Conservation (phyloP, 495 filamentous ascomycete genomes). For the Podospora pseudocomata region DNA sequence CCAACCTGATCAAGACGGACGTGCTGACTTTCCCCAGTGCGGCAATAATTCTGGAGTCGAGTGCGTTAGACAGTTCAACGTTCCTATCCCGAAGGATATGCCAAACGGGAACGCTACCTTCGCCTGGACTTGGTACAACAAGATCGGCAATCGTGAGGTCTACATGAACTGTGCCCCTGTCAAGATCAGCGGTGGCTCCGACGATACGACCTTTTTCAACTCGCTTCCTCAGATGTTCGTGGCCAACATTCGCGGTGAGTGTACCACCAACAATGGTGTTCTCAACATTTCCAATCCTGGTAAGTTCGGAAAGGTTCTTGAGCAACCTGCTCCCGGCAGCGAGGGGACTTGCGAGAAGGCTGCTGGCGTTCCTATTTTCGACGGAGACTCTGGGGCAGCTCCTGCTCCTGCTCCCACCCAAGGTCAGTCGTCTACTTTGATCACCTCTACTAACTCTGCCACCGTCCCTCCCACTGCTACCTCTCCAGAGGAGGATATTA, state of each 20-base stretch:
- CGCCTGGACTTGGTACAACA: constrained; percentile 89
- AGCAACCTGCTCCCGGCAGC: constrained; percentile 31
- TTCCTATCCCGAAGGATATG: constrained; percentile 55
- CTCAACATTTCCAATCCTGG: constrained; percentile 33
- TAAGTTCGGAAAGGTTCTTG: constrained; percentile 22
- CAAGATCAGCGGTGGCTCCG: constrained; percentile 49
- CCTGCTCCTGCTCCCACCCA: background rate
- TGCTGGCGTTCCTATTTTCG: constrained; percentile 17
- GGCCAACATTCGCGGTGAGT: constrained; percentile 49
- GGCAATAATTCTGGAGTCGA: constrained; percentile 26
- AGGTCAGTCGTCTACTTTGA: background rate
- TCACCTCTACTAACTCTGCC: background rate
- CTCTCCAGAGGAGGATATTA: background rate
- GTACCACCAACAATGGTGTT: constrained; percentile 22
- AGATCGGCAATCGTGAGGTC: constrained; percentile 79
- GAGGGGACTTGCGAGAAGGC: constrained; percentile 57
- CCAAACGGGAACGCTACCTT: constrained; percentile 63
- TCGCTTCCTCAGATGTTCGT: constrained; percentile 54
- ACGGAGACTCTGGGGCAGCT: constrained; percentile 5
- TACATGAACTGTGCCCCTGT: constrained; percentile 86
- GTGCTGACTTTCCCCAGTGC: constrained; percentile 23
- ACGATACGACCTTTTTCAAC: constrained; percentile 29
- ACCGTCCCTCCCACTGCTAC: background rate
- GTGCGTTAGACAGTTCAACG: constrained; percentile 33
- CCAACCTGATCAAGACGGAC: constrained; percentile 18